Conservation (phyloP, 1,284 basidiomycete genomes). For the Irpex sp. region DNA sequence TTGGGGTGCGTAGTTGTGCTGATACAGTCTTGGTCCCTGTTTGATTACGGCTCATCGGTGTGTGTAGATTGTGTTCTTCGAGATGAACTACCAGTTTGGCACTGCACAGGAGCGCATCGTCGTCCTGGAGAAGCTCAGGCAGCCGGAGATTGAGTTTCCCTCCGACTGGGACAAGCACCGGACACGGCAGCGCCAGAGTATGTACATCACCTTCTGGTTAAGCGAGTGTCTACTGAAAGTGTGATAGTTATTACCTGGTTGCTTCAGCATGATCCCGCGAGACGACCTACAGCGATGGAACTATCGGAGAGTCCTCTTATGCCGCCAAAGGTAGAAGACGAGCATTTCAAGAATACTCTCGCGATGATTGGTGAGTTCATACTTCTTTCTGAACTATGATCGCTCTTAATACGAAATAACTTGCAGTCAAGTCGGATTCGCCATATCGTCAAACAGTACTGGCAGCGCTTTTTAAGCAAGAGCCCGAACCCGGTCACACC, state of each 20-base stretch:
- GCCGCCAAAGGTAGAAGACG: slow-evolving; percentile 75
- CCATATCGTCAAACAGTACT: slow-evolving; percentile 71
- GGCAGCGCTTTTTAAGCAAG: slow-evolving; percentile 68
- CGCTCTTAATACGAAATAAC: no score
- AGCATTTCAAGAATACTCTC: slow-evolving; percentile 80
- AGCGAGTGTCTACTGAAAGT: slow-evolving; percentile 10
- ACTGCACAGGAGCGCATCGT: slow-evolving; percentile 86
- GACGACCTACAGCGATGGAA: slow-evolving; percentile 82
- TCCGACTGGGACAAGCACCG: slow-evolving; percentile 66
- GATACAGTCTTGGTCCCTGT: no score
- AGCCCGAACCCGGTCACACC: slow-evolving; percentile 62
- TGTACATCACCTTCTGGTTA: slow-evolving; percentile 21
- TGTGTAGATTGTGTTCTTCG: slow-evolving; percentile 88
- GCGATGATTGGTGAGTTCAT: slow-evolving; percentile 60
- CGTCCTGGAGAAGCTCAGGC: slow-evolving; percentile 77
- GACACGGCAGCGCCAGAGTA: slow-evolving; percentile 65
- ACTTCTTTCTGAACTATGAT: no score
- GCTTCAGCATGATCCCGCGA: slow-evolving; percentile 81
- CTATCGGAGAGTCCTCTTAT: slow-evolving; percentile 80
- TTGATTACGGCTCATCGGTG: no score
- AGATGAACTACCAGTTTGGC: slow-evolving; percentile 91
- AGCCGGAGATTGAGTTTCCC: slow-evolving; percentile 75
- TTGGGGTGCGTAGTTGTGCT: slow-evolving; percentile 56
- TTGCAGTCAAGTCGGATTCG: slow-evolving; percentile 66
- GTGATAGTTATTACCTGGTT: slow-evolving; percentile 73